Evolutionary conservation across 148 eudicot genomes (phyloP).

Genomic region (Cornus kousa): DNA sequence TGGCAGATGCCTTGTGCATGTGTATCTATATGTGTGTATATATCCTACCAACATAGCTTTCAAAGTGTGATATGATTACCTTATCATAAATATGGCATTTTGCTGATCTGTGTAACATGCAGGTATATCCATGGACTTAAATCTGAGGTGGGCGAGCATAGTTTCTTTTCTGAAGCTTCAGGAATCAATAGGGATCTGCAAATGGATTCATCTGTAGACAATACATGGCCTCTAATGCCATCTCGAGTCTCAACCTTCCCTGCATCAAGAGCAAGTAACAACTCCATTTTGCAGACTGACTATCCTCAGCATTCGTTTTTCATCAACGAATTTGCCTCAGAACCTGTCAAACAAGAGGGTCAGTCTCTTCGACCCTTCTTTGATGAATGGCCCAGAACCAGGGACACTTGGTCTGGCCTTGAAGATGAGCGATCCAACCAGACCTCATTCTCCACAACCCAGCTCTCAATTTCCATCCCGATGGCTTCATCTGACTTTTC

Average conservation of each 20-base stretch:
- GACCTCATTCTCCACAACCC: constrained; percentile 18
- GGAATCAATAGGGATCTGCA: constrained; percentile 15
- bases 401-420: constrained; percentile 18
- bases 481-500: constrained; percentile 22
- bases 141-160: constrained; percentile 15
- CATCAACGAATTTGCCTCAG: constrained; percentile 16
- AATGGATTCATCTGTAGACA: constrained; percentile 14
- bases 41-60: neutral
- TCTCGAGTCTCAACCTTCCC: constrained; percentile 18
- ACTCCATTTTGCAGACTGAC: constrained; percentile 18
- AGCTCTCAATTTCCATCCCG: constrained; percentile 21
- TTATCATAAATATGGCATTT: neutral
- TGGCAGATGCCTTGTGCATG: neutral
- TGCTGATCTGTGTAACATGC: neutral
- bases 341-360: constrained; percentile 12
- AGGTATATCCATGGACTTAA: constrained; percentile 21
- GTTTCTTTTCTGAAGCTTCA: constrained; percentile 19
- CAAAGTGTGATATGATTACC: neutral
- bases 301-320: constrained; percentile 17
- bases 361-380: constrained; percentile 15
- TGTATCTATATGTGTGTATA: neutral
- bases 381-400: constrained; percentile 16
- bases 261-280: constrained; percentile 11
- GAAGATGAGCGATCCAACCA: constrained; percentile 18
- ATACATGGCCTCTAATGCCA: constrained; percentile 15